Evolutionary conservation across 495 filamentous ascomycete species (phyloP).

Genomic region (Xylaria bambusicola): DNA sequence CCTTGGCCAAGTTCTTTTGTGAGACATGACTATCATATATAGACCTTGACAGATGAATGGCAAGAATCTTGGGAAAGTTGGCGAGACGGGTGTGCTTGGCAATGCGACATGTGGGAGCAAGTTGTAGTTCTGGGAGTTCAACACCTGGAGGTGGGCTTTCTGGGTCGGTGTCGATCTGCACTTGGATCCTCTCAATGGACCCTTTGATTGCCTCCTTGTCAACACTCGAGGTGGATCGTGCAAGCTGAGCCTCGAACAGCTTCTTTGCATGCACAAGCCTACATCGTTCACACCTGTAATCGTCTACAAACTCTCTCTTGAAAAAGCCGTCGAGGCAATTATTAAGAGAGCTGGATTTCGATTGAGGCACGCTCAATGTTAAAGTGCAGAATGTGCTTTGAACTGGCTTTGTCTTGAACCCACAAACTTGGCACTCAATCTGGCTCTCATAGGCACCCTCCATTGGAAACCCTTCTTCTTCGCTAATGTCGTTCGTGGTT

Average conservation of each 20-base stretch:
- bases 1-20: slow-evolving; percentile 90
- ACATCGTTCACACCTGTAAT: slow-evolving; percentile 93
- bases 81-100: slow-evolving; percentile 83
- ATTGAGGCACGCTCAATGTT: slow-evolving; percentile 86
- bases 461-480: slow-evolving; percentile 78
- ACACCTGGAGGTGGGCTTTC: slow-evolving; percentile 72
- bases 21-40: slow-evolving; percentile 81
- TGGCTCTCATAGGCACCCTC: slow-evolving; percentile 87
- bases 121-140: slow-evolving; percentile 68
- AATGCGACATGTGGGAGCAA: slow-evolving; percentile 80
- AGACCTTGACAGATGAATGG: slow-evolving; percentile 88
- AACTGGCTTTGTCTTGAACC: slow-evolving; percentile 81
- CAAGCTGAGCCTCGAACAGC: slow-evolving; percentile 35
- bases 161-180: slow-evolving; percentile 72
- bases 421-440: slow-evolving; percentile 87
- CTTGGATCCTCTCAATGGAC: slow-evolving; percentile 55
- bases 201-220: slow-evolving; percentile 45
- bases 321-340: slow-evolving; percentile 89
- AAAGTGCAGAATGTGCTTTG: slow-evolving; percentile 87
- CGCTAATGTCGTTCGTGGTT: slow-evolving; percentile 22
- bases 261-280: slow-evolving; percentile 72
- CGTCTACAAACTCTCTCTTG: slow-evolving; percentile 94
- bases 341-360: slow-evolving; percentile 50
- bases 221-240: slow-evolving; percentile 49
- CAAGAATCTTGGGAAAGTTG: slow-evolving; percentile 81